These are phyloP conservation scores for Phaeolepiota aurea DNA, from an alignment of 768 basidiomycete genomes.

Conservation along the genomic window DNA sequence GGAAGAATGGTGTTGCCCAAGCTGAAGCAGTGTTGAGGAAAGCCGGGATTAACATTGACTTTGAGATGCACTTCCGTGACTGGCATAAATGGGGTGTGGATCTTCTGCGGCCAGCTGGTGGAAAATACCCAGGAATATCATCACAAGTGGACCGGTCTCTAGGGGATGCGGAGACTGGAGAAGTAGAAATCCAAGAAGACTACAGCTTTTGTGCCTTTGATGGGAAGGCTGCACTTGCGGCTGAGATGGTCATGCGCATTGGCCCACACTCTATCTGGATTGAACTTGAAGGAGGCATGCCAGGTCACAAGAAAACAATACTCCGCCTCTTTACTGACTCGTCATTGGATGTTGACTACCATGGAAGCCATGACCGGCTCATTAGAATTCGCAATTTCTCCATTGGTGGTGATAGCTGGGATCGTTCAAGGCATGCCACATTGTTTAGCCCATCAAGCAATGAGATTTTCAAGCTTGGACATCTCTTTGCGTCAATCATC, in stretches of 20 bases:
- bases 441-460: background rate
- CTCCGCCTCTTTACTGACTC: slow-evolving; percentile 9
- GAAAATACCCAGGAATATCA: slow-evolving; percentile 20
- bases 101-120: slow-evolving; percentile 14
- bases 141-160: slow-evolving; percentile 14
- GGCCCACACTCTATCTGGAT: slow-evolving; percentile 7
- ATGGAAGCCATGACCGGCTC: slow-evolving; percentile 13
- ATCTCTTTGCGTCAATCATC: slow-evolving; percentile 8
- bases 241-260: background rate
- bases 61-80: slow-evolving; percentile 1
- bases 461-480: slow-evolving; percentile 2
- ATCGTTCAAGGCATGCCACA: background rate
- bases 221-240: background rate
- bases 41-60: slow-evolving; percentile 1
- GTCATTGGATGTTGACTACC: slow-evolving; percentile 6
- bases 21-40: slow-evolving; percentile 3
- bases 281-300: slow-evolving; percentile 2
- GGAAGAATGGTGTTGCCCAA: slow-evolving; percentile 6
- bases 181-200: background rate
- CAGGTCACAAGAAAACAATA: slow-evolving; percentile 11
- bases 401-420: slow-evolving; percentile 10
- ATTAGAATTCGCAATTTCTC: slow-evolving; percentile 11
- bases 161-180: background rate
- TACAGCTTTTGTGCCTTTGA: slow-evolving; percentile 1
- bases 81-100: slow-evolving; percentile 9